Percentiles rank a stretch among this genome's conserved stretches.
Evolutionary conservation across 2,329 filamentous ascomycete species (phyloP).

Genomic region (Gnomoniopsis sp.): DNA sequence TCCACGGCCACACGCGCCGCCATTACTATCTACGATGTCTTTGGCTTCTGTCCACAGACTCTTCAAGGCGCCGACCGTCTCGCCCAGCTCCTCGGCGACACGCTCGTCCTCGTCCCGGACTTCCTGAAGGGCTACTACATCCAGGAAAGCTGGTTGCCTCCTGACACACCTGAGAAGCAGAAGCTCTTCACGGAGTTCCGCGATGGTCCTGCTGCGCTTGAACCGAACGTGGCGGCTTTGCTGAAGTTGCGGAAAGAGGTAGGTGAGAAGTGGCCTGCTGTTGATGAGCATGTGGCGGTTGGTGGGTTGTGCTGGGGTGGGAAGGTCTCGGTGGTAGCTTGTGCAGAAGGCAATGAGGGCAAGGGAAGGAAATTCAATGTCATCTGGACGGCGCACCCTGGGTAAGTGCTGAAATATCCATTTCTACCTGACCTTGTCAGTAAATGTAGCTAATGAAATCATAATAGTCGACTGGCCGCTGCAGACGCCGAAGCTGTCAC

Average conservation of each 20-base stretch:
- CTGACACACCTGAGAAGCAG: constrained; percentile 42
- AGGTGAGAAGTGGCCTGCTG: constrained; percentile 29
- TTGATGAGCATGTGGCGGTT: constrained; percentile 38
- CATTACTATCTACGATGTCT: constrained; percentile 46
- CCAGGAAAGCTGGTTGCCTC: constrained; percentile 32
- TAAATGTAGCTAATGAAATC: background rate
- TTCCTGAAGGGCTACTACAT: constrained; percentile 35
- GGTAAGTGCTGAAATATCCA: constrained; percentile 19
- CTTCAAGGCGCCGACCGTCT: constrained; percentile 46
- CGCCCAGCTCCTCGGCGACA: constrained; percentile 30
- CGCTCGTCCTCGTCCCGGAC: constrained; percentile 39
- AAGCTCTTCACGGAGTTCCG: constrained; percentile 30
- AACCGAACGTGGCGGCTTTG: constrained; percentile 28
- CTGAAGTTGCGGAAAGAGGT: constrained; percentile 29
- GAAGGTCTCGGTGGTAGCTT: constrained; percentile 35
- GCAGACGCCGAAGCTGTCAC: constrained; percentile 41
- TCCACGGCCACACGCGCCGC: constrained; percentile 33
- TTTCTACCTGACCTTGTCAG: background rate
- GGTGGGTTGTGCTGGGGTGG: constrained; percentile 52
- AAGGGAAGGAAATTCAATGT: constrained; percentile 32
- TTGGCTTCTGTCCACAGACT: constrained; percentile 42
- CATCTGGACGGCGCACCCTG: constrained; percentile 31
- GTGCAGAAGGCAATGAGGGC: constrained; percentile 33
- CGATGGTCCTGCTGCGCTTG: constrained; percentile 26
- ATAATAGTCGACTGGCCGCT: constrained; percentile 29